Percentiles rank a stretch among this genome's conserved stretches.
phyloP scores from a whole-genome alignment of 192 early-diverging fungal genomes.

The Backusella luteola region DNA sequence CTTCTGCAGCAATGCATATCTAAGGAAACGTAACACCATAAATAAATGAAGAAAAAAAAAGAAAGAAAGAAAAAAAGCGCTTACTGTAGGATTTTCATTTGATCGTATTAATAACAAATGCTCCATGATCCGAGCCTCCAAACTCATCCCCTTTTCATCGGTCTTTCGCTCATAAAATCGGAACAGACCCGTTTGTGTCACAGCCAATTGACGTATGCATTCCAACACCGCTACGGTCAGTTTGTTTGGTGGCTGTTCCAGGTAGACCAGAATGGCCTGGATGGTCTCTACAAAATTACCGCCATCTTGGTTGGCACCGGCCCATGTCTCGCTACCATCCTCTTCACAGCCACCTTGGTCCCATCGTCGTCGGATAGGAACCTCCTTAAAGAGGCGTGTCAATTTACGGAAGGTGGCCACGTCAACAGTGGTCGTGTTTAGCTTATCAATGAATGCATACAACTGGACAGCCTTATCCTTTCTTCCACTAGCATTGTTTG shows the following conservation, averaged over 20 bases:
- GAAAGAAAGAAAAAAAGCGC: neutral
- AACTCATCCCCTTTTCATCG: slow-evolving; percentile 10
- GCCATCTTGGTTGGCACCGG: slow-evolving; percentile 19
- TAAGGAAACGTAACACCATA: neutral
- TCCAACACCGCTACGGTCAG: slow-evolving; percentile 9
- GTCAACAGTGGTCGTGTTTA: neutral
- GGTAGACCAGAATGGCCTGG: slow-evolving; percentile 8
- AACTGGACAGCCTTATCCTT: slow-evolving; percentile 11
- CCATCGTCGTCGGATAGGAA: slow-evolving; percentile 29
- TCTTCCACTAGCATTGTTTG: neutral
- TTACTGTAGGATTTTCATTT: slow-evolving; percentile 23
- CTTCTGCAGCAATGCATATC: slow-evolving; percentile 34
- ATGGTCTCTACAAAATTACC: slow-evolving; percentile 34
- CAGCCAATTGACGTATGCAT: slow-evolving; percentile 24
- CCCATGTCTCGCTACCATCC: slow-evolving; percentile 28
- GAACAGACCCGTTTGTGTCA: slow-evolving; percentile 29
- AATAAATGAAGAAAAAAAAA: neutral
- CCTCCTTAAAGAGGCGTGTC: slow-evolving; percentile 26
- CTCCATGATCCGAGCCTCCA: slow-evolving; percentile 18
- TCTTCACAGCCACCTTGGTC: slow-evolving; percentile 31
- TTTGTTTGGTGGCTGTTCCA: neutral
- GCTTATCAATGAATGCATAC: slow-evolving; percentile 17
- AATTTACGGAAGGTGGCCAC: slow-evolving; percentile 22
- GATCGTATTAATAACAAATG: slow-evolving; percentile 11
- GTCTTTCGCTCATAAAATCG: slow-evolving; percentile 29